These are phyloP conservation scores for Purshia tridentata DNA, from an alignment of 306 rosid genomes.

Conservation along the genomic window DNA sequence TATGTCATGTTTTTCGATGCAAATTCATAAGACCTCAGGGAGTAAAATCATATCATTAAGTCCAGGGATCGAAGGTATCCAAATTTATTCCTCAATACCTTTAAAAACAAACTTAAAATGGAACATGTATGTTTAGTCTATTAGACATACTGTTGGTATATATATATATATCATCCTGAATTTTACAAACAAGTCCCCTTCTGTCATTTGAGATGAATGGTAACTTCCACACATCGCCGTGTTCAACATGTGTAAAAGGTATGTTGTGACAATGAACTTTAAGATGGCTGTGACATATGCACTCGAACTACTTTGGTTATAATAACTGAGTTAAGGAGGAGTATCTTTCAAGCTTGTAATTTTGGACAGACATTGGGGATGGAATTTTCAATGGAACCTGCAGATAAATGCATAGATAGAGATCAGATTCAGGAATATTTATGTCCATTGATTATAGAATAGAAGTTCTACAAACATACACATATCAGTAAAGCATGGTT, in stretches of 20 bases:
- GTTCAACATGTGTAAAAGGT: neutral
- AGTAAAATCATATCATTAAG: neutral
- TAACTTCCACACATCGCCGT: neutral
- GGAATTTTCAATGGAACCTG: constrained; percentile 77
- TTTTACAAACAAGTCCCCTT: constrained; percentile 2
- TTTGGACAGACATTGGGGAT: constrained; percentile 60
- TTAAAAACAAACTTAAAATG: neutral
- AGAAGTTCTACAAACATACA: constrained; percentile 46
- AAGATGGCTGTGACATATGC: neutral
- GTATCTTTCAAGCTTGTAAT: constrained; percentile 54
- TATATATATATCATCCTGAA: neutral
- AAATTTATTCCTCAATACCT: neutral
- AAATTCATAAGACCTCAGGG: neutral
- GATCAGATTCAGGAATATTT: constrained; percentile 7
- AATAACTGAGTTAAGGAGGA: constrained; percentile 3
- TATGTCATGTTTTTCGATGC: neutral
- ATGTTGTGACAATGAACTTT: constrained; percentile 9
- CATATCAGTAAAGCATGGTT: constrained; percentile 70
- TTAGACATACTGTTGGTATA: neutral
- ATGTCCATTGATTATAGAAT: constrained; percentile 1
- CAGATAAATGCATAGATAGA: constrained; percentile 25
- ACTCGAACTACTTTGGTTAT: neutral
- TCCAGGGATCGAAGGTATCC: no score
- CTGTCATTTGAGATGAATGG: neutral
- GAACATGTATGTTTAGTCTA: neutral